A percentile compares a stretch with the other conserved stretches of the same genome.
These are phyloP conservation scores for Domatiomyces globalis DNA, from an alignment of 2,329 filamentous ascomycete species.

Conservation along the genomic window DNA sequence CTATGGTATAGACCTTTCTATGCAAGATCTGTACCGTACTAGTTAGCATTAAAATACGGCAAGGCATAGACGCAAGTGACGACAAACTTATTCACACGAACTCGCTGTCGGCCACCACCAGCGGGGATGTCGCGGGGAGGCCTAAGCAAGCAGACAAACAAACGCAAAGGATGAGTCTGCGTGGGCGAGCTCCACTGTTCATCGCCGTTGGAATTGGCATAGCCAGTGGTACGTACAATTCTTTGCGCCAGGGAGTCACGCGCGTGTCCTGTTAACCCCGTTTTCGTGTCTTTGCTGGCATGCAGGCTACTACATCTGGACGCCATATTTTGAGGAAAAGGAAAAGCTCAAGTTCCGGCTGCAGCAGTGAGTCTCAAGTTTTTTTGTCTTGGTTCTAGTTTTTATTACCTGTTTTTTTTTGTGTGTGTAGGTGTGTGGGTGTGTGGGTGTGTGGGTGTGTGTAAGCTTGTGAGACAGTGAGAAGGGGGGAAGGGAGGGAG, in stretches of 20 bases:
- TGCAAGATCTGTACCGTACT: too few species aligned
- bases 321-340: slow-evolving; percentile 14
- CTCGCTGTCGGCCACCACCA: too few species aligned
- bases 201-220: slow-evolving; percentile 1
- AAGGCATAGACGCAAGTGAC: too few species aligned
- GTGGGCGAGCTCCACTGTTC: background rate
- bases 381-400: background rate
- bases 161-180: background rate
- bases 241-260: background rate
- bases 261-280: too few species aligned
- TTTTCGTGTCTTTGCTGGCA: background rate
- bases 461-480: too few species aligned
- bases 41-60: too few species aligned
- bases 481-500: too few species aligned
- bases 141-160: background rate
- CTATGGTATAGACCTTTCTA: too few species aligned
- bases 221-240: slow-evolving; percentile 1
- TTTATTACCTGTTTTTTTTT: background rate
- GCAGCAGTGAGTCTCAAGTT: background rate
- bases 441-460: too few species aligned
- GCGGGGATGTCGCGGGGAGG: background rate
- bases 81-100: too few species aligned
- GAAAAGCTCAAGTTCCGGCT: slow-evolving; percentile 1
- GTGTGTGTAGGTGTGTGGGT: too few species aligned
- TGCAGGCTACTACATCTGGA: slow-evolving; percentile 3